Percentiles rank a stretch among this genome's conserved stretches.
phyloP scores from a whole-genome alignment of 164 flowering plant species.

The Piper longum region DNA sequence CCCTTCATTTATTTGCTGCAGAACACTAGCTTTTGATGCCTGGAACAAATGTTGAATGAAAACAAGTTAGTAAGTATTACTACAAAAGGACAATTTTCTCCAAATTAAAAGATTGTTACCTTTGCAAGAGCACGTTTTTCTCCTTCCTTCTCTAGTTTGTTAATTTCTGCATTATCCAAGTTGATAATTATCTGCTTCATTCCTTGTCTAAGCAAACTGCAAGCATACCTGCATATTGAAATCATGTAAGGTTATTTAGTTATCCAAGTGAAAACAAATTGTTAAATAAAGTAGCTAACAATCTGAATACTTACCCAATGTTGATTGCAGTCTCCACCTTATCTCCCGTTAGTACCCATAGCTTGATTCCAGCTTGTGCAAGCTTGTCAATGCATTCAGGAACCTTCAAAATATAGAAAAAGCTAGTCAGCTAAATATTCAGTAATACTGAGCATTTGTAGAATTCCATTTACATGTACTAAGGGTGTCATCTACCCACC shows the following conservation, averaged over 20 bases:
- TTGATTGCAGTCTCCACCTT: constrained; percentile 87
- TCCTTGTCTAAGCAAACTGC: constrained; percentile 59
- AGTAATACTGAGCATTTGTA: not conserved
- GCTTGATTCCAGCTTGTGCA: constrained; percentile 57
- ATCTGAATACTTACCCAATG: constrained; percentile 44
- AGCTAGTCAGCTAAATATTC: not conserved
- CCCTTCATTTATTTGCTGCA: constrained; percentile 42
- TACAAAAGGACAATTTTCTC: not conserved
- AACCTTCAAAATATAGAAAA: constrained; percentile 31
- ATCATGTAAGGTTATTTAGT: not conserved
- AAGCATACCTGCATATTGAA: constrained; percentile 48
- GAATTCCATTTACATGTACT: not conserved
- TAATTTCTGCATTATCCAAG: constrained; percentile 48
- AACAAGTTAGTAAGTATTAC: not conserved
- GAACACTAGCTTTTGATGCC: constrained; percentile 52
- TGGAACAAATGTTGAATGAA: constrained; percentile 10
- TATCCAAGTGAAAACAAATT: not conserved
- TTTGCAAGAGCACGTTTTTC: constrained; percentile 46
- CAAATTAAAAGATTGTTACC: constrained; percentile 25
- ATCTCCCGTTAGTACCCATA: constrained; percentile 92
- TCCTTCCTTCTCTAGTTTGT: constrained; percentile 47
- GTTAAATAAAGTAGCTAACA: not conserved
- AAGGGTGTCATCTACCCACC: constrained; percentile 21
- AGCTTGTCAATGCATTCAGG: constrained; percentile 86
- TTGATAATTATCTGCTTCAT: constrained; percentile 66